Conservation (phyloP, 257 asterid genomes). For the Ligustrum vulgare region DNA sequence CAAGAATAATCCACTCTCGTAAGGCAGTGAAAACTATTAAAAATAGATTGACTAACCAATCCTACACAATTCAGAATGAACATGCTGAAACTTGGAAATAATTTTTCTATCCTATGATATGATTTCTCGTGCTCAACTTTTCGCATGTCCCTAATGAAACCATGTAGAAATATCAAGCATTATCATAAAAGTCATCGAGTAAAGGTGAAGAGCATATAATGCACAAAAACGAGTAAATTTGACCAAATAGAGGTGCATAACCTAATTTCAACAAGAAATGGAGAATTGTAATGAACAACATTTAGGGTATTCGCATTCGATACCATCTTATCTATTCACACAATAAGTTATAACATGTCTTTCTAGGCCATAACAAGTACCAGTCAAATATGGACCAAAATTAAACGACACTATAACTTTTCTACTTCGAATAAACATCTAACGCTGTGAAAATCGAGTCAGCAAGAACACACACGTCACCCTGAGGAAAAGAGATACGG, state of each 20-base stretch:
- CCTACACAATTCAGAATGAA: no score
- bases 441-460: conserved; percentile 37
- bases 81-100: no score
- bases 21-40: no score
- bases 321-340: conserved; percentile 59
- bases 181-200: neutral
- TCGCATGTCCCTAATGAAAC: neutral
- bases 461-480: conserved; percentile 37
- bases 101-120: no score
- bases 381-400: conserved; percentile 35
- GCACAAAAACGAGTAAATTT: neutral
- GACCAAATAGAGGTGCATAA: neutral
- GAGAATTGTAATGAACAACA: no score
- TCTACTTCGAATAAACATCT: conserved; percentile 49
- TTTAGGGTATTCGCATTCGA: conserved; percentile 31
- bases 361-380: conserved; percentile 58
- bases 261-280: neutral
- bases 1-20: no score
- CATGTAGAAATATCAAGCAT: neutral
- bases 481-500: conserved; percentile 11
- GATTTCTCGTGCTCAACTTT: no score
- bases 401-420: conserved; percentile 28
- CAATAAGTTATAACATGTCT: conserved; percentile 28
- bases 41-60: no score
- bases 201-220: neutral